These are phyloP conservation scores for Xylogone sp. DNA, from an alignment of 2,329 filamentous ascomycete genomes.

Conservation along the genomic window DNA sequence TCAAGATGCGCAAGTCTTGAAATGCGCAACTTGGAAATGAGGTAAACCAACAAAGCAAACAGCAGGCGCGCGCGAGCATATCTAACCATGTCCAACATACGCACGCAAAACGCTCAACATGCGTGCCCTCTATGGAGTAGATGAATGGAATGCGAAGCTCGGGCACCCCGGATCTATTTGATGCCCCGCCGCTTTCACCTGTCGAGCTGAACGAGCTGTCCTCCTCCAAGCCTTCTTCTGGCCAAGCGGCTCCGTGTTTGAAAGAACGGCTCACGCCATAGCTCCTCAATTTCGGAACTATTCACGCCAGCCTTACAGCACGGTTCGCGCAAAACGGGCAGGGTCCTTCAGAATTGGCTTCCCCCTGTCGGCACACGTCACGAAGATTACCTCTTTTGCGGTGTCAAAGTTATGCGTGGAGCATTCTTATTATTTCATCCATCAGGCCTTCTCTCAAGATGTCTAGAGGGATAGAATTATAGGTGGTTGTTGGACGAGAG, in stretches of 20 bases:
- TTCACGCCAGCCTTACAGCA: background rate
- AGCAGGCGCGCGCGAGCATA: too few species aligned
- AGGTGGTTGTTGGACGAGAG: too few species aligned
- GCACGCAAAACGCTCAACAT: background rate
- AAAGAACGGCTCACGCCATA: background rate
- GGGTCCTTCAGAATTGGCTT: background rate
- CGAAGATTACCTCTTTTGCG: background rate
- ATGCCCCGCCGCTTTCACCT: background rate
- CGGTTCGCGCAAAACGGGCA: background rate
- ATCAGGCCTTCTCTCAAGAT: too few species aligned
- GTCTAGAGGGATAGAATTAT: too few species aligned
- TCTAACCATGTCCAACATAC: background rate
- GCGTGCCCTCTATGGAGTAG: background rate
- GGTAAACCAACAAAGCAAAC: too few species aligned
- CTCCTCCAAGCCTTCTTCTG: too few species aligned
- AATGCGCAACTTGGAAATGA: too few species aligned
- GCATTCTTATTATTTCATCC: too few species aligned
- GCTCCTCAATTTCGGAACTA: background rate
- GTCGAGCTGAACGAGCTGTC: background rate
- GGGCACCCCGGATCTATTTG: background rate
- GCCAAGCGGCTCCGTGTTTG: too few species aligned
- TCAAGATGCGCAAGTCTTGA: too few species aligned
- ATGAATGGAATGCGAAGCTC: background rate
- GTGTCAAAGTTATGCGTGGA: too few species aligned
- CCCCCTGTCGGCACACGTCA: background rate